Evolutionary conservation across 257 asterid species (phyloP), one percentile per base, ranked within the genome.

Genomic region (Thymus quinquecostatus): DNA sequence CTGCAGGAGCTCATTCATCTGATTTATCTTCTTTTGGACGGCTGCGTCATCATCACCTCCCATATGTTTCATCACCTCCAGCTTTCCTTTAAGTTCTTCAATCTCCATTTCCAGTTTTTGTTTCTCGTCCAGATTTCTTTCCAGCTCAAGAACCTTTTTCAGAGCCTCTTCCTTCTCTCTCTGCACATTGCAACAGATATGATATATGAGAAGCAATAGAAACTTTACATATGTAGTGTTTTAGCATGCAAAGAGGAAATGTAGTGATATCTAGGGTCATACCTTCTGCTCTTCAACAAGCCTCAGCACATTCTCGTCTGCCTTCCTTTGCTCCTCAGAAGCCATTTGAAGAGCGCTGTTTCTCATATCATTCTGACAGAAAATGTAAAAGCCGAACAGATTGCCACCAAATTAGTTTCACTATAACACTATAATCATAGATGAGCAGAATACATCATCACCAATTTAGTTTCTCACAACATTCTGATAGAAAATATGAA

Each of bases 281-380:
- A 93, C 97, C 80, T 89, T 87, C 63, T 93, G 97, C 73, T 85
- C 97, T 82, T 93, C 98, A 49, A 88, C 89, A 38, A 91, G 88
- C 71, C 96, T 81, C 64, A 86, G 66, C 76, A 91, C 96, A 81
- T 88, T 88, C 69, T 83, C 92, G 50, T 90, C 97, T 36, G 90
- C 86, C 82, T 83, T 89, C 51, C 72, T 86, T 76, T 91, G 96
- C 84, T 93, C 96, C 77, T 49, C 93, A 5, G 91, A 91, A 28
- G 98, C 96, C 96, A 86, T 54, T 82, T 82, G 81, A 71, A 91
- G 96, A 0, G 85, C 86, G 77, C 57, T 87, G 78, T 85, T 87
- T 74, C 96, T 85, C 84, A 64, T 40, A 62, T 90, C 89, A 80
- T 89, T 93, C 98, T 91, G 82, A 61, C 60, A 78, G 64, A 53